Evolutionary conservation across 78 protist species (phyloP), one percentile per base, ranked within the genome.

Genomic region (Dictyostelium brefeldianum): DNA sequence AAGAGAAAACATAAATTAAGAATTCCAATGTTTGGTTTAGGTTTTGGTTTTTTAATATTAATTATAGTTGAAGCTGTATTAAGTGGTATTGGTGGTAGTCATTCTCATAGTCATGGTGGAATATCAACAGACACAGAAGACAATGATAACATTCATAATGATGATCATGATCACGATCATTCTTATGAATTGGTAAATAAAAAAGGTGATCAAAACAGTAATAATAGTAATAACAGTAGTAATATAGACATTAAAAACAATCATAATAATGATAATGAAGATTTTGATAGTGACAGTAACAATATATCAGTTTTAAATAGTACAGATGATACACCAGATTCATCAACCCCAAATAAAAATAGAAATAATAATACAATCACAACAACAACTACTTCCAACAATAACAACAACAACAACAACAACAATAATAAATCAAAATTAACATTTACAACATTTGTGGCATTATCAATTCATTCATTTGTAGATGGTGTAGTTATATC

Each of bases 401-500:
- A 78, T 8, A 78, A 53, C 47, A 78, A 29, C 64, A 54, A 51
- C 31, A 50, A 20, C 18, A 43, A 29, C 11, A 53, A 29, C 29
- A 17, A 4, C 5, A 27, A 14, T 29, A 64, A 48, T 4, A 20
- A n/a, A 87, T 57, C 84, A 1, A 87, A 74, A 62, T n/a, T 87
- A 77, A 75, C 93, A 2, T 31, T 87, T 5, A 87, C 93, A 51
- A 65, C 93, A 25, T 87, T 87, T 43, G 65, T 87, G 18, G 93
- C 93, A 64, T 36, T 87, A 47, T n/a, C 85, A 6, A 78, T 77
- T 57, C 93, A 87, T 65, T 87, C 93, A 64, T 78, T 87, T 47
- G 93, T 87, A 15, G 93, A 87, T 87, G 93, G 93, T 11, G 70
- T 77, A 36, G 93, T 87, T 8, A 87, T 87, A 27, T 87, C 93